Evolutionary conservation across 371 early-diverging fungal species (phyloP), one percentile per base, ranked within the genome.

Genomic region (Nematocida parisii): DNA sequence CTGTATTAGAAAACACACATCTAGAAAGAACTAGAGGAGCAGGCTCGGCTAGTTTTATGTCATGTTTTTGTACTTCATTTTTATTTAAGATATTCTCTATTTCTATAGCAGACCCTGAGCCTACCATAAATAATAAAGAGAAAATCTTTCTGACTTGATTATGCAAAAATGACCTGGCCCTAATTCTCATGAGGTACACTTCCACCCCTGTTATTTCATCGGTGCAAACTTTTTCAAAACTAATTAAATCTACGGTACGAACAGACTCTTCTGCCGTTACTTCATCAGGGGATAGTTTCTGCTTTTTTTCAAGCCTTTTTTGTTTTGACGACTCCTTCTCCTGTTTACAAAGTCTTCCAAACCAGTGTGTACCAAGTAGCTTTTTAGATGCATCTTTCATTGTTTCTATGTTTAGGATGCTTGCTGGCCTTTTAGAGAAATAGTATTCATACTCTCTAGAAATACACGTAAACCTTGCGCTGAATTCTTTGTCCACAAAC

Each of bases 401-500:
- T 9, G 66, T 73, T 0, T 86, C 89, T 50, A 95, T 88, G 71
- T 92, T 88, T 33, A 91, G 86, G n/a, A 86, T 85, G n/a, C 89
- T 88, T 42, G 85, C 85, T 42, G 64, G 18, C 11, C 24, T 60
- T 22, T 11, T 20, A 47, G 57, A 46, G 86, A 96, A 95, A 75
- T 92, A 93, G 88, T 96, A 96, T 73, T 92, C 90, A 89, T 96
- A 96, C 54, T 90, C 90, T 20, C 97, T 90, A 68, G 89, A 90
- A 20, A 85, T 75, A 84, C 96, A 96, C 73, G 91, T 89, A 82
- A 93, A 95, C 7, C 97, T 89, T 4, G 97, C 94, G 81, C 91
- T 89, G 83, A 96, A 95, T 22, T 87, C 87, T 4, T 88, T 81
- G 0, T 85, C 42, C 4, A 93, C 93, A 13, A 93, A 91, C 6